phyloP scores from a whole-genome alignment of 1,284 basidiomycete species.

The Malassezia vespertilionis region DNA sequence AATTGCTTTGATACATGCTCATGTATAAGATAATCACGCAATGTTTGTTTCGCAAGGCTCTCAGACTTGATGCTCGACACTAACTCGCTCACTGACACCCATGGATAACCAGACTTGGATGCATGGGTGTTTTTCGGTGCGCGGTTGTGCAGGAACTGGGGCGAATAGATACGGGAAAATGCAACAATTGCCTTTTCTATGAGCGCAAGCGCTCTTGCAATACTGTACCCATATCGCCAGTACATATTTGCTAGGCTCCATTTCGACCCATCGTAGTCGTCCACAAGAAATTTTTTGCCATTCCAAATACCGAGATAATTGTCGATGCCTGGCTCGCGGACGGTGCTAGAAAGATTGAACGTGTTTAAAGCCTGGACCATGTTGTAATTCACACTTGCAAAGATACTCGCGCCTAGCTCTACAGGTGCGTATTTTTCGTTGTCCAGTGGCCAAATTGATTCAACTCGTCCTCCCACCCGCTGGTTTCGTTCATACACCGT shows the following conservation, averaged over 20 bases:
- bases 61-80: too few relatives aligned
- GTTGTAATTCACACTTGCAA: constrained; percentile 70
- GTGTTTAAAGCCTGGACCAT: constrained; percentile 22
- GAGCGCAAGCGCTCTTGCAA: constrained; percentile 53
- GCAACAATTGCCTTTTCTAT: constrained; percentile 51
- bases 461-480: constrained; percentile 73
- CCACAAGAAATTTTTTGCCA: constrained; percentile 51
- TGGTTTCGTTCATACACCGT: constrained; percentile 68
- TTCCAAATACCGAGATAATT: constrained; percentile 59
- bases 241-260: constrained; percentile 40
- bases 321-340: neutral
- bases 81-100: too few relatives aligned
- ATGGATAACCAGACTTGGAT: constrained; percentile 48
- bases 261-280: constrained; percentile 31
- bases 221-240: constrained; percentile 68
- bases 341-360: constrained; percentile 16
- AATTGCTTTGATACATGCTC: constrained; percentile 33
- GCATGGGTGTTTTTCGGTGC: too few relatives aligned
- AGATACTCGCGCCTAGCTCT: constrained; percentile 78
- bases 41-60: too few relatives aligned
- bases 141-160: constrained; percentile 52
- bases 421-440: constrained; percentile 55
- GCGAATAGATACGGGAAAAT: constrained; percentile 57
- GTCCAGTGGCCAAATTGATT: constrained; percentile 64
- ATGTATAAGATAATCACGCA: constrained; percentile 44